These are phyloP conservation scores for Clarireedia hainanense DNA, from an alignment of 2,329 filamentous ascomycete genomes.

Conservation along the genomic window DNA sequence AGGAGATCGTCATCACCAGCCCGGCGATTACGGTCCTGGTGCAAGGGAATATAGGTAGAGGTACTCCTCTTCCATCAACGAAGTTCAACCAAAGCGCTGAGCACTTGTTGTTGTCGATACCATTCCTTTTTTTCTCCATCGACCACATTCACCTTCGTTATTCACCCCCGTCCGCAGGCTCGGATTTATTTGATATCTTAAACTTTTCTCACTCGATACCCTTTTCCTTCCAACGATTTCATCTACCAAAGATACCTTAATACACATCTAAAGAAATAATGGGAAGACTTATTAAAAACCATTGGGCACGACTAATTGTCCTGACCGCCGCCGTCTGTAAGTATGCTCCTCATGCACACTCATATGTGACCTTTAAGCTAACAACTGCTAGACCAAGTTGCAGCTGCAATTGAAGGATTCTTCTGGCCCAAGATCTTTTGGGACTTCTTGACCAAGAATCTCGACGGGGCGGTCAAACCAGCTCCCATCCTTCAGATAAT, in stretches of 20 bases:
- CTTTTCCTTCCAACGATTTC: conserved; percentile 22
- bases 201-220: conserved; percentile 24
- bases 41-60: conserved; percentile 33
- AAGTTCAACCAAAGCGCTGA: conserved; percentile 30
- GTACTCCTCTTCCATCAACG: conserved; percentile 7
- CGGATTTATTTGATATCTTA: conserved; percentile 38
- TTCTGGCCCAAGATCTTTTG: conserved; percentile 99
- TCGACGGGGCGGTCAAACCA: conserved; percentile 79
- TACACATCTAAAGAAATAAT: conserved; percentile 39
- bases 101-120: conserved; percentile 44
- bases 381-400: conserved; percentile 66
- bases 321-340: conserved; percentile 63
- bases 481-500: conserved; percentile 83
- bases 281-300: conserved; percentile 99
- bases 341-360: conserved; percentile 17
- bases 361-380: conserved; percentile 5
- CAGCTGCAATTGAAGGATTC: conserved; percentile 75
- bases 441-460: conserved; percentile 88
- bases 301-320: conserved; percentile 93
- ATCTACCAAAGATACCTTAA: conserved; percentile 40
- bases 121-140: conserved; percentile 41
- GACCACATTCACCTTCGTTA: conserved; percentile 28
- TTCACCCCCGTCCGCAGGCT: conserved; percentile 39
- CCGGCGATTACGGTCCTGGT: conserved; percentile 22
- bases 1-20: conserved; percentile 25